phyloP scores from a whole-genome alignment of 176 grass and related monocot genomes.

The Oryza punctata region DNA sequence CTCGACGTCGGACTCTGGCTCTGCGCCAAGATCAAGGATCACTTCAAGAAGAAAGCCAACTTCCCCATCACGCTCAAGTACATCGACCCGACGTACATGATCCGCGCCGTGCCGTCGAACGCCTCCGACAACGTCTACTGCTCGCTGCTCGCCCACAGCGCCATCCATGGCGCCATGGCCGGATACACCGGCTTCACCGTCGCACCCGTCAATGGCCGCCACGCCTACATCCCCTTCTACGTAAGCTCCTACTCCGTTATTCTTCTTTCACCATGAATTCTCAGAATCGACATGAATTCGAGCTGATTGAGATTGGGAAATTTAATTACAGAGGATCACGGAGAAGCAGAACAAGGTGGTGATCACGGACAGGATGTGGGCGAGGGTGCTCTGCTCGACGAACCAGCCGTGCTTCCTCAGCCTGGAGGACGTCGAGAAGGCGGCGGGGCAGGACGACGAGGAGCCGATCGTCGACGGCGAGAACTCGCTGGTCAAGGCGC shows the following conservation, averaged over 20 bases:
- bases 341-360: slow-evolving; percentile 88
- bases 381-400: slow-evolving; percentile 79
- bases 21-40: slow-evolving; percentile 81
- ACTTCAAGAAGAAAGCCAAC: slow-evolving; percentile 56
- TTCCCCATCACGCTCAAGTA: slow-evolving; percentile 77
- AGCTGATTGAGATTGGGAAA: not conserved
- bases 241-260: slow-evolving; percentile 35
- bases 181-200: slow-evolving; percentile 87
- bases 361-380: slow-evolving; percentile 91
- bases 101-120: slow-evolving; percentile 79
- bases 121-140: slow-evolving; percentile 90
- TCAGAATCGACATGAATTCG: not conserved
- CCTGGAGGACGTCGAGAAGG: slow-evolving; percentile 57
- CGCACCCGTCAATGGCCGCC: slow-evolving; percentile 77
- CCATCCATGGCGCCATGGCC: slow-evolving; percentile 88
- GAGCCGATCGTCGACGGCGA: slow-evolving; percentile 43
- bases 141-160: slow-evolving; percentile 83
- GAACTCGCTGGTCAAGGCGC: slow-evolving; percentile 33
- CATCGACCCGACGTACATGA: slow-evolving; percentile 97
- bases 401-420: slow-evolving; percentile 91
- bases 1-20: slow-evolving; percentile 90
- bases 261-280: not conserved
- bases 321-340: slow-evolving; percentile 65
- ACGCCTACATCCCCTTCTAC: slow-evolving; percentile 80
- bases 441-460: slow-evolving; percentile 33